phyloP scores from a whole-genome alignment of 805 yeast species.

The Metschnikowia corniflorae region DNA sequence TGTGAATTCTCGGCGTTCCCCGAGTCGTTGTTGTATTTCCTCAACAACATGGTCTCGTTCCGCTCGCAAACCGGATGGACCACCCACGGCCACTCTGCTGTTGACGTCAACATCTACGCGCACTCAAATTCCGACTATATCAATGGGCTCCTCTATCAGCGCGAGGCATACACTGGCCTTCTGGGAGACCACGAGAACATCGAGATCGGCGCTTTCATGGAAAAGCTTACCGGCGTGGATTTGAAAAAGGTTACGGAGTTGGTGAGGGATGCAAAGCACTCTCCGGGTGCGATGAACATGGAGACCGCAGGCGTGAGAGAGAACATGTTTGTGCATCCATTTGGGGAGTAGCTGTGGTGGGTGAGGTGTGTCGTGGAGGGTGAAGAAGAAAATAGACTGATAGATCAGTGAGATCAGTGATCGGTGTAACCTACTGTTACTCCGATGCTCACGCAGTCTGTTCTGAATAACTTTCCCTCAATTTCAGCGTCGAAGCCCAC shows the following conservation, averaged over 20 bases:
- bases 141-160: constrained; percentile 31
- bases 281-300: constrained; percentile 25
- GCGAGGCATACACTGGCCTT: constrained; percentile 36
- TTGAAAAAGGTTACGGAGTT: constrained; percentile 47
- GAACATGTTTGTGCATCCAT: constrained; percentile 4
- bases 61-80: constrained; percentile 95
- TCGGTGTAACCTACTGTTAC: too few relatives aligned
- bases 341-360: neutral
- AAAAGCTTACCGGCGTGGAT: constrained; percentile 45
- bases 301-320: neutral
- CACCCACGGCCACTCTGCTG: constrained; percentile 95
- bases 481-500: too few relatives aligned
- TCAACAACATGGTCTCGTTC: constrained; percentile 70
- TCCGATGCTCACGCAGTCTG: too few relatives aligned
- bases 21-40: constrained; percentile 42
- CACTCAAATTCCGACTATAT: constrained; percentile 56
- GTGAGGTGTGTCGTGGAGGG: too few relatives aligned
- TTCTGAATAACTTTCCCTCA: too few relatives aligned
- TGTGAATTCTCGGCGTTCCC: constrained; percentile 23
- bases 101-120: constrained; percentile 90
- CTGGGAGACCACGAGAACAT: constrained; percentile 84
- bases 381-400: too few relatives aligned
- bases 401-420: too few relatives aligned
- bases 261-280: constrained; percentile 49
- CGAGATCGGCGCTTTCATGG: constrained; percentile 78